These are phyloP conservation scores for Beauveria caledonica DNA, from an alignment of 2,329 filamentous ascomycete species.

Conservation along the genomic window DNA sequence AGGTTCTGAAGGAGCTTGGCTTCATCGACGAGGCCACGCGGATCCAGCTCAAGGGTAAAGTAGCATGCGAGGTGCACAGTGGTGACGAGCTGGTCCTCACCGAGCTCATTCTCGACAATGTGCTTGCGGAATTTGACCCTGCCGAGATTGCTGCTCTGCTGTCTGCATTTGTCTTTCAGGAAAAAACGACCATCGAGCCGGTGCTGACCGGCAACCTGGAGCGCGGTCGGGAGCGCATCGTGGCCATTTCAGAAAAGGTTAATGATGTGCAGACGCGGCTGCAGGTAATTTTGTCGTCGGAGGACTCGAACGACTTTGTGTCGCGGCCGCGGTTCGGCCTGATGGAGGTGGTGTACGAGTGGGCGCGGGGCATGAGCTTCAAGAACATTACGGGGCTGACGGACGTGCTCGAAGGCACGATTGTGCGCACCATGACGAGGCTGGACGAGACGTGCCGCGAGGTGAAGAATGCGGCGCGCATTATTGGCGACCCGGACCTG, in stretches of 20 bases:
- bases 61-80: slow-evolving; percentile 96
- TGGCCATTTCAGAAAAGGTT: slow-evolving; percentile 85
- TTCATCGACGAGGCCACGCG: slow-evolving; percentile 84
- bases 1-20: slow-evolving; percentile 81
- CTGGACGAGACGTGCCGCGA: slow-evolving; percentile 95
- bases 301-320: slow-evolving; percentile 89
- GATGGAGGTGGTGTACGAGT: slow-evolving; percentile 97
- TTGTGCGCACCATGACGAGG: slow-evolving; percentile 87
- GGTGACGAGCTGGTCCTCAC: slow-evolving; percentile 94
- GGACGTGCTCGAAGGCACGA: slow-evolving; percentile 93
- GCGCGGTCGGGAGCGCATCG: slow-evolving; percentile 74
- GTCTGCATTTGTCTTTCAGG: slow-evolving; percentile 94
- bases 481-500: slow-evolving; percentile 87
- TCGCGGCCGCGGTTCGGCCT: slow-evolving; percentile 82
- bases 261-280: slow-evolving; percentile 82
- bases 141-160: slow-evolving; percentile 93
- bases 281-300: slow-evolving; percentile 83
- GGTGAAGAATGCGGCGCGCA: slow-evolving; percentile 91
- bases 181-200: slow-evolving; percentile 80
- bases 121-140: slow-evolving; percentile 88
- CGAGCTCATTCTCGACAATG: slow-evolving; percentile 92
- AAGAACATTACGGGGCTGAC: slow-evolving; percentile 95
- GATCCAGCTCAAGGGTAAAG: slow-evolving; percentile 94
- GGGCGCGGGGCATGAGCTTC: slow-evolving; percentile 96
- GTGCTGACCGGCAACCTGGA: slow-evolving; percentile 76